Base-by-base conservation (phyloP, 2,329 filamentous ascomycete genomes). In the Tolypocladium tundrense region DNA sequence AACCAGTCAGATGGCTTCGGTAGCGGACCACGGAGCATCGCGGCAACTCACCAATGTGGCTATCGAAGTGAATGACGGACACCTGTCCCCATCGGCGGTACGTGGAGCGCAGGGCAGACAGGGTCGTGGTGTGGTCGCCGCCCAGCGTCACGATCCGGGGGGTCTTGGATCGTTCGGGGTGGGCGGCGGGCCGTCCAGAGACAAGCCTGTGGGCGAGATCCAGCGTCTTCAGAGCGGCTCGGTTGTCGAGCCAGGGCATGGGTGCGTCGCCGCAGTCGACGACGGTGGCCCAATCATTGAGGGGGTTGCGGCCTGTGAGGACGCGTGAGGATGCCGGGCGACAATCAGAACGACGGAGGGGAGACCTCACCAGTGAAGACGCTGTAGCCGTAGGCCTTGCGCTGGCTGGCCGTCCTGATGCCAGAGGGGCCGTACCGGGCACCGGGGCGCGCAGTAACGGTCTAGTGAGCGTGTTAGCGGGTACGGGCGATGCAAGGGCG, bases 401-500 rank as follows among this genome's bases (percentile, higher is more conserved):
- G 84, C 11, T 86, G 80, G 42, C 88, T 91, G 43, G 88, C 91
- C 33, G 88, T 84, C 57, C 91, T 86, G 64, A 95, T 94, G 37
- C 88, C 88, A 42, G 88, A 83, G 33, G 91, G 91, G 0, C 91
- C 91, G 67, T 95, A 96, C 11, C 91, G 82, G 13, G 87, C 63
- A 1, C 64, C 64, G 0, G 63, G 65, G 5, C 65, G 60, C 21
- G 59, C 61, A 1, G 62, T 66, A 7, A 63, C 63, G 11, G 61
- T 61, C 64, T 65, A 5, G 9, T 35, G 27, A 35, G 16, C 27
- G 48, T 13, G 48, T 51, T 2, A 51, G 48, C 16, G 19, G 19
- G 16, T 33, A 33, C 5, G 31, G 31, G 31, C 3, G 31, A 33
- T 50, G 27, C 1, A 33, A 9, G 13, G 13, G 16, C 13, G 8